phyloP scores from a whole-genome alignment of 257 asterid species.

The Solanum paucissectum region DNA sequence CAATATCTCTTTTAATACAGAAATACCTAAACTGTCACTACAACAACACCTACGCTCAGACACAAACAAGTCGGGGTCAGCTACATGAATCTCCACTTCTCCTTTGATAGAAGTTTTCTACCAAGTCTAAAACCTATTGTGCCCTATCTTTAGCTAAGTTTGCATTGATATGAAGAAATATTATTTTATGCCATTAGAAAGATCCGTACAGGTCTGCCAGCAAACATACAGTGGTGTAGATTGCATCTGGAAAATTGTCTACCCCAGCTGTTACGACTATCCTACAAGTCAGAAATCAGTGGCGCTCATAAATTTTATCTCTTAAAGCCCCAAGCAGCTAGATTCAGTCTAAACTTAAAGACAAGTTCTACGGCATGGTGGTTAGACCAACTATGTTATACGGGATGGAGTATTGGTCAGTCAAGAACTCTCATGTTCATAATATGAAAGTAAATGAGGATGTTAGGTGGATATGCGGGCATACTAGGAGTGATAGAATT shows the following conservation, averaged over 20 bases:
- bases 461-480: neutral
- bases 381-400: neutral
- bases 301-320: neutral
- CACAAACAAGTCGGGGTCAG: neutral
- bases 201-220: neutral
- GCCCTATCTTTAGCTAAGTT: neutral
- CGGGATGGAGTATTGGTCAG: neutral
- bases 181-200: neutral
- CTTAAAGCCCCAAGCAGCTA: neutral
- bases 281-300: neutral
- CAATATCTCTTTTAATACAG: neutral
- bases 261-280: neutral
- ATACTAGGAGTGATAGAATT: neutral
- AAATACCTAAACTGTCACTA: neutral
- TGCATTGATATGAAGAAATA: neutral
- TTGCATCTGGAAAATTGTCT: neutral
- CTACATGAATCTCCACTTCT: neutral
- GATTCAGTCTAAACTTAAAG: neutral
- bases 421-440: neutral
- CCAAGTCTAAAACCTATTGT: neutral
- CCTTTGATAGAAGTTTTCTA: neutral
- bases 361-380: neutral
- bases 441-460: neutral
- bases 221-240: neutral
- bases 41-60: neutral